Evolutionary conservation across 192 early-diverging fungal species (phyloP), one percentile per base, ranked within the genome.

Genomic region (Polychytrium aggregatum): DNA sequence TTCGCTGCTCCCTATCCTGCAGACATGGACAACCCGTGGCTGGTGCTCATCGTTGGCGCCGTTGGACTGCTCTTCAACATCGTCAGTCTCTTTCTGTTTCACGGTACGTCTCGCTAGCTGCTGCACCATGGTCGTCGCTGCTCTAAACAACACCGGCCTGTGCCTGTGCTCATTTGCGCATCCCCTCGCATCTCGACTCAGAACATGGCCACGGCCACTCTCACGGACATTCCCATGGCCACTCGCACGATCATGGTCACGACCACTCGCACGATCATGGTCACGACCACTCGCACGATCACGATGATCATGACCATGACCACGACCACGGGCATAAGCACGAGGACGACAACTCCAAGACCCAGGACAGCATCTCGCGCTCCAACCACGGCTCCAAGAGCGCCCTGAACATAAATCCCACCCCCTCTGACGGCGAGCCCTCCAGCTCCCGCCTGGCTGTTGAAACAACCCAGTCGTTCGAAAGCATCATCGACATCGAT

Each of bases 81-180:
- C 24, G 35, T 92, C 36, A 90, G 90, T 0, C 61, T 92, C 41
- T 56, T 84, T 17, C 55, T 95, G 41, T 92, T 92, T 62, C 83
- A 87, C 47, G 47, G 25, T 6, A 28, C 10, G 27, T 30, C 7
- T n/a, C n/a, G n/a, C n/a, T n/a, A n/a, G n/a, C n/a, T n/a, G n/a
- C n/a, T n/a, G n/a, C n/a, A n/a, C n/a, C n/a, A n/a, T n/a, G n/a
- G n/a, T n/a, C n/a, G n/a, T n/a, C n/a, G n/a, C n/a, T n/a, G n/a
- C n/a, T n/a, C n/a, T n/a, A n/a, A n/a, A n/a, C n/a, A n/a, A n/a
- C n/a, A n/a, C n/a, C n/a, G n/a, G n/a, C n/a, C n/a, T n/a, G n/a
- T n/a, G n/a, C n/a, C n/a, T n/a, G n/a, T n/a, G n/a, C n/a, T n/a
- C n/a, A n/a, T n/a, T n/a, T n/a, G n/a, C n/a, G n/a, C n/a, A n/a